Base-by-base conservation (phyloP, 495 filamentous ascomycete genomes). In the Xylaria acuta region DNA sequence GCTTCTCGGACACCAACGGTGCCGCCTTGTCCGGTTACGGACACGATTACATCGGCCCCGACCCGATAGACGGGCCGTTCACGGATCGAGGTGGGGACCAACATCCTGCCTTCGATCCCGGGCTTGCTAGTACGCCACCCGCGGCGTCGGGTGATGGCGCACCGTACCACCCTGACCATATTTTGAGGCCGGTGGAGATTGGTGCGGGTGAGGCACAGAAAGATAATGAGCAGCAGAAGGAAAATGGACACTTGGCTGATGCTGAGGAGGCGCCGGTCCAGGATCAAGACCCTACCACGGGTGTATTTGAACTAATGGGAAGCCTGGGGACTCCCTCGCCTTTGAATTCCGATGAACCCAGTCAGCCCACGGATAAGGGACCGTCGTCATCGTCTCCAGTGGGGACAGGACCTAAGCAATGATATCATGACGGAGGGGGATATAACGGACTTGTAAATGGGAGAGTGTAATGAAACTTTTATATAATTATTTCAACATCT, bases 41-140 rank as follows among this genome's bases (percentile, higher is more conserved):
- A 7, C 76, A 82, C 64, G 73, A 75, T 16, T 84, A 84, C 40
- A 75, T 77, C 27, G 80, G 81, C 5, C 77, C 81, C 14, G 74
- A 77, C 22, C 76, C 81, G 11, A 74, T 73, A 7, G 60, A 75
- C 0, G 82, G 82, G 0, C 82, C 81, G 9, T 84, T 77, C 64
- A 80, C 79, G 16, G 80, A 81, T 4, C 69, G 53, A 30, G 54
- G 38, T 5, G 65, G 53, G n/a, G 40, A 69, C 73, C 30, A 66
- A 41, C 16, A 47, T 32, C 12, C 7, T 0, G 11, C n/a, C 27
- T 49, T 36, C 12, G 25, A 67, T 18, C 34, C 59, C 60, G 34
- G n/a, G 11, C 56, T 40, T 6, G 45, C 67, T n/a, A 73, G 73
- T n/a, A 49, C 65, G n/a, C 68, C 71, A 9, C 74, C 77, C 20